Evolutionary conservation across 805 yeast genomes (phyloP), one percentile per base, ranked within the genome.

Genomic region (Lachancea cidri): DNA sequence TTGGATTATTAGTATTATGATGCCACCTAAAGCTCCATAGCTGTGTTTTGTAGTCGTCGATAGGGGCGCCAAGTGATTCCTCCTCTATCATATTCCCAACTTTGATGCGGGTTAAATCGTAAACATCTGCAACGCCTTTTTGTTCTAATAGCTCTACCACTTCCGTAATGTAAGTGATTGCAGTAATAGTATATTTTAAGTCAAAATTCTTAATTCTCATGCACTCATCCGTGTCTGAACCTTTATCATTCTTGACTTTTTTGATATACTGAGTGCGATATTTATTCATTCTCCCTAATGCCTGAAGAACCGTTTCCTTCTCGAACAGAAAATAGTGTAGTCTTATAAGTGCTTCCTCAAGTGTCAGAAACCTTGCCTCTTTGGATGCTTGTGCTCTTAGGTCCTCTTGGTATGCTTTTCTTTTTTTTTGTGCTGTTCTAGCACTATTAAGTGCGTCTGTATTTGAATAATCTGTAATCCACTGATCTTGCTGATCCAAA

Each of bases 261-360:
- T 29, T 49, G 42, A 48, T 54, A 65, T 37, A 50, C 44, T 17
- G 33, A 19, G 15, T 18, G 5, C 39, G 39, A 17, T n/a, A 18
- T 39, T 25, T 56, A 54, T 56, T 67, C 46, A 54, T 63, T 44
- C 56, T 68, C 43, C 44, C 71, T 22, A 79, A 52, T 4, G 76
- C 68, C 44, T 74, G 77, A 50, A 73, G 43, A 2, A 76, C 66
- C 1, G 74, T 73, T 46, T 74, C 79, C 4, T 67, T 71, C 0
- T 76, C 75, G 37, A 68, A 68, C 30, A 78, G 31, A 29, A 58
- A 53, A 38, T 37, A 59, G 20, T 43, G 49, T 2, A 60, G 30
- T 18, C 51, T 55, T 3, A 73, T 64, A 13, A 77, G 49, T 2
- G 60, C 59, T 16, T 46, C 52, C 18, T 60, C 51, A 17, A 62